phyloP scores from a whole-genome alignment of 169 alveolate genomes.

The Plasmodium vivax region DNA sequence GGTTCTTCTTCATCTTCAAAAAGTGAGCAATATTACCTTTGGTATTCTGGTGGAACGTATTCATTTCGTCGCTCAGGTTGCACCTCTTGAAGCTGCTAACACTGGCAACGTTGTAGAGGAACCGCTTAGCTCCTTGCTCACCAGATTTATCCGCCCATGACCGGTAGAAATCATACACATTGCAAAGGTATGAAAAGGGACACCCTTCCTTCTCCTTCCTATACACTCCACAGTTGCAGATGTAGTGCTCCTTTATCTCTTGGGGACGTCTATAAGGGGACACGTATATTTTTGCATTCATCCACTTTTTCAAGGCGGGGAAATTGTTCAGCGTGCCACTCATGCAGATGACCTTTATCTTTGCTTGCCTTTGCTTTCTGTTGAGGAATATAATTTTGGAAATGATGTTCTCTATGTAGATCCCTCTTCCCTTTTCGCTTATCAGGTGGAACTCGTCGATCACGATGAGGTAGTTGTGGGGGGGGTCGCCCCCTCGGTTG shows the following conservation, averaged over 20 bases:
- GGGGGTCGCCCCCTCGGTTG: background rate
- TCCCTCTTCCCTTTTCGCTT: slow-evolving; percentile 62
- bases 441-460: slow-evolving; percentile 63
- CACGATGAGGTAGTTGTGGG: slow-evolving; percentile 7
- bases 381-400: slow-evolving; percentile 42
- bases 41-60: background rate
- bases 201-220: slow-evolving; percentile 1
- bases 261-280: slow-evolving; percentile 60
- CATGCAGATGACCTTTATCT: slow-evolving; percentile 60
- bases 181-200: slow-evolving; percentile 1
- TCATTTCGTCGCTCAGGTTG: background rate
- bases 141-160: background rate
- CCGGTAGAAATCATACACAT: background rate
- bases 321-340: slow-evolving; percentile 52
- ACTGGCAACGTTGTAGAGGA: background rate
- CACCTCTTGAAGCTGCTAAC: background rate
- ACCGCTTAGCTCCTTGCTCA: background rate
- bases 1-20: background rate
- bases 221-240: slow-evolving; percentile 39
- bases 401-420: slow-evolving; percentile 49
- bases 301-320: slow-evolving; percentile 20
- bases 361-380: background rate
- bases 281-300: slow-evolving; percentile 41
- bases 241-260: slow-evolving; percentile 49
- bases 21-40: slow-evolving; percentile 3